These are phyloP conservation scores for Sisymbrium irio DNA, from an alignment of 345 rosid species.

Conservation along the genomic window DNA sequence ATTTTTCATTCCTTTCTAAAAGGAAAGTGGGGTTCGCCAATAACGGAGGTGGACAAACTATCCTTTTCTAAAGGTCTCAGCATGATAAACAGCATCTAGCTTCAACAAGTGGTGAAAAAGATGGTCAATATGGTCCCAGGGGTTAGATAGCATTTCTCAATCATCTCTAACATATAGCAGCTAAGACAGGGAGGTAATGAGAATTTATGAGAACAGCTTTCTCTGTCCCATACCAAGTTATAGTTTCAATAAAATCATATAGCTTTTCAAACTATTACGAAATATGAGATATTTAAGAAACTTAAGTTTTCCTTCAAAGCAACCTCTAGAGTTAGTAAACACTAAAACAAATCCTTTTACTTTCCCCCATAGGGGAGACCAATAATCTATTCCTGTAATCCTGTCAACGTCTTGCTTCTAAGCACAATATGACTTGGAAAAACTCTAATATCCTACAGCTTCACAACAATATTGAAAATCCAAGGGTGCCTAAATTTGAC, in stretches of 20 bases:
- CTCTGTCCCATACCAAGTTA: constrained; percentile 16
- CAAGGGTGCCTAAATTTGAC: not conserved
- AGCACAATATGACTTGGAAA: constrained; percentile 5
- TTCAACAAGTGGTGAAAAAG: constrained; percentile 28
- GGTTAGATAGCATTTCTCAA: constrained; percentile 21
- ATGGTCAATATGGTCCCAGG: constrained; percentile 36
- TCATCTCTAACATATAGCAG: constrained; percentile 29
- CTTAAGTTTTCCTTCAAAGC: not conserved
- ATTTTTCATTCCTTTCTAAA: constrained; percentile 9
- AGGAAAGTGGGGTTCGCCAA: constrained; percentile 25
- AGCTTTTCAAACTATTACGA: not conserved
- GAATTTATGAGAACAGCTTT: constrained; percentile 19
- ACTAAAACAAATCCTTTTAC: not conserved
- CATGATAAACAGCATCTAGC: constrained; percentile 19
- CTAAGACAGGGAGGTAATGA: constrained; percentile 8
- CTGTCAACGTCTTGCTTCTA: constrained; percentile 1
- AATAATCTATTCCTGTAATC: constrained; percentile 4
- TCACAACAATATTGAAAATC: not conserved
- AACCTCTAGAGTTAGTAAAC: not conserved
- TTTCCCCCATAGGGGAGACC: constrained; percentile 1
- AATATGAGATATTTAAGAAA: not conserved
- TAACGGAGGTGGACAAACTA: constrained; percentile 17
- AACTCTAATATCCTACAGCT: not conserved
- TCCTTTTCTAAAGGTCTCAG: constrained; percentile 14
- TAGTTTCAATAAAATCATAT: not conserved